Base-by-base conservation (phyloP, 345 rosid genomes). In the Lepidium aucheri region DNA sequence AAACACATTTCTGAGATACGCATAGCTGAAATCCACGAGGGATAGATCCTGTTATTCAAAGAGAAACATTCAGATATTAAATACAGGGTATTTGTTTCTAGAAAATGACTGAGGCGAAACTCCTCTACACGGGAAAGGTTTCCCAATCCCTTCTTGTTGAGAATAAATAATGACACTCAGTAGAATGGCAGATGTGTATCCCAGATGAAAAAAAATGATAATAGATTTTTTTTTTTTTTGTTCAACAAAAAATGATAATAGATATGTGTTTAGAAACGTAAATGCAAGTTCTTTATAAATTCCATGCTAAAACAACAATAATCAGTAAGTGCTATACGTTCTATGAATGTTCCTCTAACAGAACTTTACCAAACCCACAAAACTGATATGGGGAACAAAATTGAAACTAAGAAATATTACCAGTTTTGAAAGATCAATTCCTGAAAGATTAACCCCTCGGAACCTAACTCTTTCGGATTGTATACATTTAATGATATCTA, bases 341-440 rank as follows among this genome's bases (percentile, higher is more conserved):
- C 10, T 12, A 40, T 18, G 16, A 35, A 26, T 26, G 33, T 34
- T 16, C 40, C 39, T 33, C 40, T 0, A 24, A 35, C 26, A 56
- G 4, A 45, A 3, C 16, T 53, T 43, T 22, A 14, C 24, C 16
- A 45, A 22, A 34, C 5, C 28, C 32, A 58, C 20, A 47, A 68
- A 28, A 49, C 16, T 47, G 52, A 28, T 40, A 40, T n/a, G 35
- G 52, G 35, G n/a, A 18, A 30, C n/a, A 60, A 16, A 47, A 39
- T 6, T 49, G 55, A 47, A 40, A 14, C 55, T 32, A 66, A 56
- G 63, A 77, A 58, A 49, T 62, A 20, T 20, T 87, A 88, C 98
- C 94, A 93, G 80, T 74, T 93, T 90, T 46, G 98, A 93, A 53
- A 93, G 96, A 79, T 93, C 94, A 58, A 93, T 76, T 45, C 96